These are phyloP conservation scores for Chaetomium tenue DNA, from an alignment of 495 filamentous ascomycete species.

Conservation along the genomic window DNA sequence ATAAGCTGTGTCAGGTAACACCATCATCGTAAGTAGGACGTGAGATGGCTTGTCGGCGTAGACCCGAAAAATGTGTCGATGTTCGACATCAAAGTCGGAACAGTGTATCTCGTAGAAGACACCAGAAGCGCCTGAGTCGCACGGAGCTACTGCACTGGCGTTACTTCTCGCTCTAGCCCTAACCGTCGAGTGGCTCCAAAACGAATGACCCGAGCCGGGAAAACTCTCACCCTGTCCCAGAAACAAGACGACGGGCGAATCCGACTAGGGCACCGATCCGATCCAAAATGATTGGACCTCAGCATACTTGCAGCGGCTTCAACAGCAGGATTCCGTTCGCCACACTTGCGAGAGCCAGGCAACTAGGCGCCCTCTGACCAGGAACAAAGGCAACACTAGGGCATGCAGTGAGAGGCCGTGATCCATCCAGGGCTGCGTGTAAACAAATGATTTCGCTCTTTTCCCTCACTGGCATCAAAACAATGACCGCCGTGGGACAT, in stretches of 20 bases:
- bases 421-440: slow-evolving; percentile 5
- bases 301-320: background rate
- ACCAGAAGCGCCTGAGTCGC: background rate
- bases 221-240: background rate
- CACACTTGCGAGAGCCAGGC: background rate
- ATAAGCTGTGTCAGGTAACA: slow-evolving; percentile 9
- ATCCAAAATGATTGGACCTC: slow-evolving; percentile 4
- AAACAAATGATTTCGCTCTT: slow-evolving; percentile 13
- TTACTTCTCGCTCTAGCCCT: background rate
- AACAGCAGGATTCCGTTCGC: background rate
- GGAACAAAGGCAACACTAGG: background rate
- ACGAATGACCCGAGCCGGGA: background rate
- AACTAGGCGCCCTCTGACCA: background rate
- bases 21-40: slow-evolving; percentile 1
- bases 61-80: background rate
- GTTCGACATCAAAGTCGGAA: background rate
- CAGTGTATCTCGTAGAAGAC: background rate
- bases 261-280: background rate
- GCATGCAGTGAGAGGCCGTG: slow-evolving; percentile 17
- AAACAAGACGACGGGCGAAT: background rate
- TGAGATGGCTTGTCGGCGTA: background rate
- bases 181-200: background rate
- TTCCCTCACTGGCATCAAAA: slow-evolving; percentile 13
- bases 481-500: slow-evolving; percentile 11
- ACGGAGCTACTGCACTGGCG: background rate